Base-by-base conservation (phyloP, 2,329 filamentous ascomycete genomes). In the Hortaea werneckii region DNA sequence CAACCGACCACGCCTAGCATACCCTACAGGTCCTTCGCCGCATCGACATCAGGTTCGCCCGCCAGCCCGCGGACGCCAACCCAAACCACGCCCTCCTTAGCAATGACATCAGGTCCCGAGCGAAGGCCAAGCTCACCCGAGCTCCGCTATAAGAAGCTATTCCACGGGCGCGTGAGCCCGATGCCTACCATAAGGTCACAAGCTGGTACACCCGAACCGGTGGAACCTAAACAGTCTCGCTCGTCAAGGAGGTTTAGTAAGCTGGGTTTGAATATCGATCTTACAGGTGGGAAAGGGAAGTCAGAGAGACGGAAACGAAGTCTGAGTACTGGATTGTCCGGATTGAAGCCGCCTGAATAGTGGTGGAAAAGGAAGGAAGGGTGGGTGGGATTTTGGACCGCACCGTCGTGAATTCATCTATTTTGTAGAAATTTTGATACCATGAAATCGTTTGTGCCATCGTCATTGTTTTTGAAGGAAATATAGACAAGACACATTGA, bases 81-180 rank as follows among this genome's bases (percentile, higher is more conserved):
- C 5, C 32, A 39, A 1, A 35, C 34, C 11, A 27, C 40, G 26
- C 11, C 46, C 11, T 34, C 42, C 10, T 37, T 47, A 20, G 30
- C 41, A 7, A 39, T 40, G 20, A 46, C 41, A 8, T 42, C 48
- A 8, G 44, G 8, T 20, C n/a, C 26, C 5, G 26, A 10, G 9
- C 2, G 29, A 11, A 32, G 46, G 37, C 47, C 65, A 1, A 69
- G 65, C 50, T 62, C 62, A 1, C 65, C 67, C 1, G 67, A 69
- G 45, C 48, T 60, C 1, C 59, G 60, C 4, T 72, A 71, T 48
- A 69, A 69, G 54, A 58, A 58, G 4, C 52, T 71, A 0, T 70
- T 71, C 47, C 67, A 70, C 29, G 32, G 32, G 9, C 44, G 43
- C 7, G 38, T 46, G 6, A 47, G 40, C 9, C 39, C 48, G 10